Conservation (phyloP, 331 rosid species). For the Erythrophleum ivorense region DNA sequence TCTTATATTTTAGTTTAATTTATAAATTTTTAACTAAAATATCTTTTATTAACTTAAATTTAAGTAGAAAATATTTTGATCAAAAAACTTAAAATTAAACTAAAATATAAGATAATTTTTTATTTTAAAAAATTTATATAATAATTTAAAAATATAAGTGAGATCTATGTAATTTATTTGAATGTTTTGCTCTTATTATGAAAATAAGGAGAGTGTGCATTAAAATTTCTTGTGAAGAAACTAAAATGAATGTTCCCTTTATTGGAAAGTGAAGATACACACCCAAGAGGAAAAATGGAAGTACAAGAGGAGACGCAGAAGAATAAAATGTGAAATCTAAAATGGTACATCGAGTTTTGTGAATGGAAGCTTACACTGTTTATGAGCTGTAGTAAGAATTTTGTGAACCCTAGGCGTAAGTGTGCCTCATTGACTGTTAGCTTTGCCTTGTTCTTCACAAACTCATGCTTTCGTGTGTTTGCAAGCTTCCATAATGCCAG, state of each 20-base stretch:
- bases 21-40: too few relatives aligned
- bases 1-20: too few relatives aligned
- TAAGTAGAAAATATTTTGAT: too few relatives aligned
- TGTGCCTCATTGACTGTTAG: constrained; percentile 25
- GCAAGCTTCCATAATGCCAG: constrained; percentile 37
- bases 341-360: constrained; percentile 31
- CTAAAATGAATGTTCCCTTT: not conserved
- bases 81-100: too few relatives aligned
- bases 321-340: constrained; percentile 8
- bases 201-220: not conserved
- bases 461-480: constrained; percentile 37
- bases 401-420: constrained; percentile 32
- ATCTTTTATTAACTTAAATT: too few relatives aligned
- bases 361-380: constrained; percentile 11
- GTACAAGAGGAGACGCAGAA: not conserved
- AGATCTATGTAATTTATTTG: too few relatives aligned
- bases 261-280: not conserved
- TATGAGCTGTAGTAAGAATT: constrained; percentile 24
- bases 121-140: too few relatives aligned
- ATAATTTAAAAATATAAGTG: too few relatives aligned
- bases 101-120: too few relatives aligned
- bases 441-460: constrained; percentile 37
- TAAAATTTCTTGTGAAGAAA: not conserved
- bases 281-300: not conserved
- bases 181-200: too few relatives aligned